Conservation (phyloP, 108 stramenopile species). For the Epipyxis sp. region DNA sequence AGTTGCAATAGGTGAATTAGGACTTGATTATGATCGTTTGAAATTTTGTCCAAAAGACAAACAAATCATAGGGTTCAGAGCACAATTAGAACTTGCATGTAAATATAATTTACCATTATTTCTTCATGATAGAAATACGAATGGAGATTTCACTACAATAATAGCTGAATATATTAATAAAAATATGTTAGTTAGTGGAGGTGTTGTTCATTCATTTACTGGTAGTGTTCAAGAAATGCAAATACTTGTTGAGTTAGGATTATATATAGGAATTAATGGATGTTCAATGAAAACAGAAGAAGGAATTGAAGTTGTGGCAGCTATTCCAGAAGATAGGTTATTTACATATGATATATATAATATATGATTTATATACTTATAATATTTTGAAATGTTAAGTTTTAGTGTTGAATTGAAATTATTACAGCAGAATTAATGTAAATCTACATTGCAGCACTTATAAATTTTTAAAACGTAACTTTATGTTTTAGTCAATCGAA, state of each 20-base stretch:
- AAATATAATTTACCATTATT: constrained; percentile 73
- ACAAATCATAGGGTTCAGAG: constrained; percentile 70
- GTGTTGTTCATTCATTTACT: constrained; percentile 83
- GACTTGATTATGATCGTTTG: constrained; percentile 89
- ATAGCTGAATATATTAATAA: constrained; percentile 57
- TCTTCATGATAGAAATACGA: constrained; percentile 84
- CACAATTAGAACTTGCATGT: constrained; percentile 68
- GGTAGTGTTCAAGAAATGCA: constrained; percentile 73
- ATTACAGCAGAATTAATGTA: too few species aligned
- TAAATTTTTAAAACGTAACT: too few species aligned
- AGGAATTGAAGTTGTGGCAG: constrained; percentile 68
- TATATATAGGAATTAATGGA: constrained; percentile 92
- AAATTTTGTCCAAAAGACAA: constrained; percentile 76
- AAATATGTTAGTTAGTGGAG: constrained; percentile 39
- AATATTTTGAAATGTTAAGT: too few species aligned
- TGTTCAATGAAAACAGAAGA: constrained; percentile 85
- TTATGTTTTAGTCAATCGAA: too few species aligned
- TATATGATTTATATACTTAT: too few species aligned
- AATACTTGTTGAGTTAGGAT: constrained; percentile 68
- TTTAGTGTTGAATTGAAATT: too few species aligned
- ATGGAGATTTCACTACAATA: constrained; percentile 68
- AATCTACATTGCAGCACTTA: too few species aligned
- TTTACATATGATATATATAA: too few species aligned
- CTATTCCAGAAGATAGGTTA: constrained; percentile 71
- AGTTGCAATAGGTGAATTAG: constrained; percentile 89